Evolutionary conservation across 2,329 filamentous ascomycete species (phyloP).

Genomic region (Aspergillus sp.): DNA sequence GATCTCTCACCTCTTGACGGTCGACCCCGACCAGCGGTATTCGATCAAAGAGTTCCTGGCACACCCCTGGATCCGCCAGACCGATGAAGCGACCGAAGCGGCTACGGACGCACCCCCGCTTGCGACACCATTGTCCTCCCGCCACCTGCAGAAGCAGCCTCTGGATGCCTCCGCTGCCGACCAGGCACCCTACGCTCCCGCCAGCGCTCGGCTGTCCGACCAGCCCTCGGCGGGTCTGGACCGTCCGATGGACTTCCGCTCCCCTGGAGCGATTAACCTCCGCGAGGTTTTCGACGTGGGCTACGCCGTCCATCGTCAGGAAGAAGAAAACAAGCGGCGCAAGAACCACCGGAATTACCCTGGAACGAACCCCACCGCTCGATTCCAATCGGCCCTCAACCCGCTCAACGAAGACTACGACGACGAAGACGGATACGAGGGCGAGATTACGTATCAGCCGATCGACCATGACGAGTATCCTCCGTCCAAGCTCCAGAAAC

Average conservation of each 20-base stretch:
- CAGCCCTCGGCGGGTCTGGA: constrained; percentile 56
- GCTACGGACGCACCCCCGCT: constrained; percentile 69
- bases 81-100: constrained; percentile 65
- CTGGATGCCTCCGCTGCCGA: constrained; percentile 53
- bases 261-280: constrained; percentile 89
- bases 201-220: constrained; percentile 56
- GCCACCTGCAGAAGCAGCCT: constrained; percentile 56
- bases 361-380: constrained; percentile 52
- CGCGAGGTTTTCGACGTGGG: constrained; percentile 97
- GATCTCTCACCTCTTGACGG: constrained; percentile 87
- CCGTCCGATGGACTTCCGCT: constrained; percentile 85
- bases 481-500: constrained; percentile 67
- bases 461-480: constrained; percentile 33
- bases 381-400: constrained; percentile 63
- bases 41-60: constrained; percentile 88
- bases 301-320: constrained; percentile 95
- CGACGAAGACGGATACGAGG: constrained; percentile 51
- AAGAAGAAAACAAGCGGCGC: constrained; percentile 89
- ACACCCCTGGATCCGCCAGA: constrained; percentile 88
- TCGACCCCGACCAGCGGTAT: constrained; percentile 92
- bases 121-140: constrained; percentile 61
- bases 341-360: constrained; percentile 75
- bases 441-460: constrained; percentile 24
- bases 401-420: constrained; percentile 64
- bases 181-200: constrained; percentile 42